Conservation (phyloP, 164 flowering plant species). For the Liquidambar formosana region DNA sequence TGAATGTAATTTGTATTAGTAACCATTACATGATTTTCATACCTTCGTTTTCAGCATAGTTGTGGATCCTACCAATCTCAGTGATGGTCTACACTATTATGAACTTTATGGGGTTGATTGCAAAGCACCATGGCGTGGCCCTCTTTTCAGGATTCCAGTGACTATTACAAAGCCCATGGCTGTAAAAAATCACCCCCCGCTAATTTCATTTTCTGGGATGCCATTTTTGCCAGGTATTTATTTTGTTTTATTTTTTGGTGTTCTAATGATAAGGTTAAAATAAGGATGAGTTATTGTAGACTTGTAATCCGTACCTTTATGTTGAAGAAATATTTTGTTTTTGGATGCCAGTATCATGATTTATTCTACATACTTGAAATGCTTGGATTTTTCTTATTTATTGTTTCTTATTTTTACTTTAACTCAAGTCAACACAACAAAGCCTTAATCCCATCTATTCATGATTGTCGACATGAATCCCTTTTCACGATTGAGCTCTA, state of each 20-base stretch:
- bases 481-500: too few species aligned
- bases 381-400: too few species aligned
- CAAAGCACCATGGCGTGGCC: constrained; percentile 95
- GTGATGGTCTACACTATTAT: constrained; percentile 79
- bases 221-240: constrained; percentile 70
- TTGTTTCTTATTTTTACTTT: too few species aligned
- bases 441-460: too few species aligned
- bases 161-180: constrained; percentile 79
- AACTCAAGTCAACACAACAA: too few species aligned
- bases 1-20: not conserved
- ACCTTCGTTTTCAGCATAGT: constrained; percentile 55
- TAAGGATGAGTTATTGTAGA: too few species aligned
- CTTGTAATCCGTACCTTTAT: too few species aligned
- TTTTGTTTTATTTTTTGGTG: not conserved
- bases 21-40: not conserved
- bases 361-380: too few species aligned
- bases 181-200: constrained; percentile 55
- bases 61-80: constrained; percentile 83
- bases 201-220: constrained; percentile 56
- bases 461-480: too few species aligned
- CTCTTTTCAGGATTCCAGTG: constrained; percentile 84
- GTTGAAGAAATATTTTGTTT: too few species aligned
- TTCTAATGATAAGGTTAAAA: too few species aligned
- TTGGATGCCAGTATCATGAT: too few species aligned
- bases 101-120: constrained; percentile 86